Base-by-base conservation (phyloP, 1,284 basidiomycete genomes). In the Cutaneotrichosporon sp. region DNA sequence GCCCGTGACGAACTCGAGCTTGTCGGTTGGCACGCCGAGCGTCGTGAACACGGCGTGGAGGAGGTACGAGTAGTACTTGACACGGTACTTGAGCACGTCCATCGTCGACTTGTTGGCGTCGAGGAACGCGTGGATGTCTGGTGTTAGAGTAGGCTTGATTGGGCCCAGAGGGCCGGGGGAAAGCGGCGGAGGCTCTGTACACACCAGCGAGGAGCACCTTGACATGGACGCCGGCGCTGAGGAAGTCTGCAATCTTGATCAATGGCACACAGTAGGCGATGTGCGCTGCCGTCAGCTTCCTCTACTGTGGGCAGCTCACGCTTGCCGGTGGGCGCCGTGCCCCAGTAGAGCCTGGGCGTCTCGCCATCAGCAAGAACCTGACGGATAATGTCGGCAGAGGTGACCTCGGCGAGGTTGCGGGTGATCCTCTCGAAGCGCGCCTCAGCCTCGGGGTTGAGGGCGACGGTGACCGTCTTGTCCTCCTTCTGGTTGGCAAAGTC, bases 81-180 rank as follows among this genome's bases (percentile, higher is more conserved):
- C 92, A 45, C 95, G 86, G 77, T 95, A 85, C 0, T 85, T 85
- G 57, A 99, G 92, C 54, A 97, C 89, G 62, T 95, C 93, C n/a
- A 97, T 82, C 0, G 95, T 94, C 0, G 95, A 95, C 81, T 99
- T 99, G 72, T 97, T 84, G 77, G 98, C 98, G 77, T 99, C 95
- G 56, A 99, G 86, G 83, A 99, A 99, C 5, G 94, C 97, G 73
- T 99, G 97, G 18, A 99, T 97, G 38, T 42, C 95, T 94, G 74
- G 46, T 18, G 43, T 38, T 38, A 57, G 58, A 4, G n/a, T 31
- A 11, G 24, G 34, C 16, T 38, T 20, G n/a, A n/a, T n/a, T n/a
- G n/a, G n/a, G n/a, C n/a, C n/a, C n/a, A n/a, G n/a, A n/a, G n/a
- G n/a, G n/a, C n/a, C n/a, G n/a, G n/a, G n/a, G n/a, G n/a, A n/a